These are phyloP conservation scores for Neoscytalidium dimidiatum DNA, from an alignment of 2,329 filamentous ascomycete genomes.

Conservation along the genomic window DNA sequence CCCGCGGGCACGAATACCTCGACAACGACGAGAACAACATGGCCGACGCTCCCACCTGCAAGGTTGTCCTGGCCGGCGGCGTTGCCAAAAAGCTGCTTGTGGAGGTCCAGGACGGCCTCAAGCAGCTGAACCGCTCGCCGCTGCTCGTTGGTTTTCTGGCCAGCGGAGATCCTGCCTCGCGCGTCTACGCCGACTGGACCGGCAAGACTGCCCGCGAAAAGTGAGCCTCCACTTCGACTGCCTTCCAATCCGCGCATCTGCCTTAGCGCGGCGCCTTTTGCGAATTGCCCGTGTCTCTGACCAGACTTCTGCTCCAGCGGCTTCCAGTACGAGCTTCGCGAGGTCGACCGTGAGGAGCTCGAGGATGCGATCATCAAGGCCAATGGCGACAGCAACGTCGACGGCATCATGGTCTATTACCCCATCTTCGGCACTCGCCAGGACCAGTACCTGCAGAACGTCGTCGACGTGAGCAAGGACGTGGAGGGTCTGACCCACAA, in stretches of 20 bases:
- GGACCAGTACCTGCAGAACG: conserved; percentile 95
- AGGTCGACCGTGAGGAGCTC: conserved; percentile 81
- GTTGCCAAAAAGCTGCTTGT: conserved; percentile 79
- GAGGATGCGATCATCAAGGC: conserved; percentile 86
- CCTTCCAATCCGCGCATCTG: not conserved
- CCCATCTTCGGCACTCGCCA: conserved; percentile 90
- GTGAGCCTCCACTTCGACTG: conserved; percentile 62
- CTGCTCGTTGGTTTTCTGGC: conserved; percentile 89
- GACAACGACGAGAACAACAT: conserved; percentile 16
- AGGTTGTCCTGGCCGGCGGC: conserved; percentile 85
- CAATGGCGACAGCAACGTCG: conserved; percentile 74
- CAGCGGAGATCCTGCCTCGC: conserved; percentile 85
- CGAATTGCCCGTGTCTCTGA: conserved; percentile 8
- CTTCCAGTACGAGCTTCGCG: conserved; percentile 83
- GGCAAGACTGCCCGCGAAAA: conserved; percentile 95
- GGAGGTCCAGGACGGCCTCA: conserved; percentile 76
- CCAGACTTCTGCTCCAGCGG: conserved; percentile 53
- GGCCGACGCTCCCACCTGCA: conserved; percentile 63
- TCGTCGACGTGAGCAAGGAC: conserved; percentile 86
- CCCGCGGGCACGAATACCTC: not conserved
- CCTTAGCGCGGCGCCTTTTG: not conserved
- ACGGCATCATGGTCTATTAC: conserved; percentile 97
- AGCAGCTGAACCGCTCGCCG: conserved; percentile 70
- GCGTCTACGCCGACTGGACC: conserved; percentile 96
- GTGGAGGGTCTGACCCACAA: conserved; percentile 93